These are phyloP conservation scores for Sonneratia alba DNA, from an alignment of 345 rosid genomes.

Conservation along the genomic window DNA sequence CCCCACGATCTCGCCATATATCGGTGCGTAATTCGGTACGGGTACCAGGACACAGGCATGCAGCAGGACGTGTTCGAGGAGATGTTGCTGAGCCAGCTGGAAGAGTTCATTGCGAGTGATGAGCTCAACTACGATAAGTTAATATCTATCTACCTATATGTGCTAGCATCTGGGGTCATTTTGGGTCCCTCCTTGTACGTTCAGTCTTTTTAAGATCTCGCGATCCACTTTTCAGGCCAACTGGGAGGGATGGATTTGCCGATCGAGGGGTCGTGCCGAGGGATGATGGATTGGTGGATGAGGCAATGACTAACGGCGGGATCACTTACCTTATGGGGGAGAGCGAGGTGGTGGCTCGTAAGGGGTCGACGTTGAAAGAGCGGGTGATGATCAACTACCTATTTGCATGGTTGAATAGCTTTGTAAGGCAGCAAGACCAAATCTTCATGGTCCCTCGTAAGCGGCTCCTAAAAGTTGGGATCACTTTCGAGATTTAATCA, in stretches of 20 bases:
- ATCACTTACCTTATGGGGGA: conserved; percentile 22
- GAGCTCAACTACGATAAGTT: background rate
- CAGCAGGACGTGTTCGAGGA: conserved; percentile 18
- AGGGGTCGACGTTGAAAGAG: conserved; percentile 9
- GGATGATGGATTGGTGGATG: conserved; percentile 12
- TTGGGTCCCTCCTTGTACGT: background rate
- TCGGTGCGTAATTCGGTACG: conserved; percentile 26
- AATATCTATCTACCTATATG: background rate
- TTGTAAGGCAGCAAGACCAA: conserved; percentile 22
- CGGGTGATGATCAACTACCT: conserved; percentile 15
- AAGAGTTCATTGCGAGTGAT: conserved; percentile 10
- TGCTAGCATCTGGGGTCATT: background rate
- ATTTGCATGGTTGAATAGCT: conserved; percentile 19
- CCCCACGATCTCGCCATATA: conserved; percentile 13
- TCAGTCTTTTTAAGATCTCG: background rate
- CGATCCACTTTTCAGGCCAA: background rate
- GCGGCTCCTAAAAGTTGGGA: conserved; percentile 22
- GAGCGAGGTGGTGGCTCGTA: conserved; percentile 16
- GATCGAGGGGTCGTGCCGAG: background rate
- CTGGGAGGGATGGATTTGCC: background rate
- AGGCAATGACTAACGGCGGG: conserved; percentile 12
- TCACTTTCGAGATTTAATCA: conserved; percentile 17
- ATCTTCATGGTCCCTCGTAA: conserved; percentile 17
- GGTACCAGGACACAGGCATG: conserved; percentile 17
- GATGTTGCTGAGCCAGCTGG: conserved; percentile 12